Base-by-base conservation (phyloP, 2,329 filamentous ascomycete genomes). In the Colletotrichum agaves region DNA sequence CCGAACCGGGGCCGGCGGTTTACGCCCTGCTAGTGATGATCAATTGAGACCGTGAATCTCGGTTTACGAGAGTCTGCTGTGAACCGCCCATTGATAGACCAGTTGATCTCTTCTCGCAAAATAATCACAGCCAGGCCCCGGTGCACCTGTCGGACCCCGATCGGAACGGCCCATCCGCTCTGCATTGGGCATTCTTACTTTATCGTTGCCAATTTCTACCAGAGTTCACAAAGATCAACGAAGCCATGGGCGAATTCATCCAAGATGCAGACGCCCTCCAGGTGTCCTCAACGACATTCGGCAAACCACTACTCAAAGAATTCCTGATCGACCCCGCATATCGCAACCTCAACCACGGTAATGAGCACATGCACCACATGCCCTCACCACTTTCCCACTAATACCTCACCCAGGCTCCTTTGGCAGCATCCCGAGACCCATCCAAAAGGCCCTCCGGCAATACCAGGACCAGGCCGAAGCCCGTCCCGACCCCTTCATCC, bases 321-420 rank as follows among this genome's bases (percentile, higher is more conserved):
- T 96, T 95, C 75, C 78, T 88, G n/a, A 87, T 94, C 67, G 87
- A 89, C 53, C 83, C 87, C 0, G 82, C 82, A n/a, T 93, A 88
- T 76, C 84, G 82, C 58, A 94, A 93, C 74, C 80, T 97, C 60
- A 97, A 97, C 77, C 91, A 97, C 75, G 93, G 92, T 92, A 80
- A 69, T 27, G 33, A 53, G 6, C 31, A 21, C 15, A 33, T 7
- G 10, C 31, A 35, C 13, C 5, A 2, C 33, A 57, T 11, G 15
- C 35, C 13, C 21, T 35, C 17, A 17, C 43, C 15, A 23, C 17
- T 3, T 31, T 4, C 75, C 72, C 27, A 44, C 43, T 15, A 46
- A 64, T 69, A 71, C 33, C 47, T 33, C 17, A 17, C 5, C 10
- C 47, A 89, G 91, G 93, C 55, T 97, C 93, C 1, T 97, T 93